These are phyloP conservation scores for Nannochloropsis gaditana DNA, from an alignment of 108 stramenopile genomes.

Conservation along the genomic window DNA sequence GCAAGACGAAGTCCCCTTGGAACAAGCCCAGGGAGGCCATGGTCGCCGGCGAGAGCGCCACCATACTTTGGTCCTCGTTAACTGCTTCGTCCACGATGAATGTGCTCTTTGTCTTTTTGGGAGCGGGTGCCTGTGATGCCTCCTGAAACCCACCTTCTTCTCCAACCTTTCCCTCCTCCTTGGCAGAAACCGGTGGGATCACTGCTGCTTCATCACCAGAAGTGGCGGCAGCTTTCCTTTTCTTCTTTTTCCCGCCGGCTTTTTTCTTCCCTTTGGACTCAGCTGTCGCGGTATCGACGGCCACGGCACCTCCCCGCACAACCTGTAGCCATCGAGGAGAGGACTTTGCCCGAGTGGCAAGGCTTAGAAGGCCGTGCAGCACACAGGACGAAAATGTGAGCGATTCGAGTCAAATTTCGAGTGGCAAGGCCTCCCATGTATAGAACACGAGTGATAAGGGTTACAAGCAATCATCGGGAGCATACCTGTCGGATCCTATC, in stretches of 20 bases:
- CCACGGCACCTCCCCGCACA: neutral
- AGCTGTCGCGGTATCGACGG: neutral
- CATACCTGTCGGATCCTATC: too few species aligned
- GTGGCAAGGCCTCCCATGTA: too few species aligned
- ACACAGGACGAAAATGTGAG: too few species aligned
- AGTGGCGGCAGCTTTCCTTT: neutral
- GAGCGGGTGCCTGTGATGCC: neutral
- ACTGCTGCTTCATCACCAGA: neutral
- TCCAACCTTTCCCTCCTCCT: neutral
- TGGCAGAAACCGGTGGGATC: neutral
- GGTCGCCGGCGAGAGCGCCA: neutral
- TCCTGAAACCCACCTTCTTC: neutral
- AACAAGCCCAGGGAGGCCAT: constrained; percentile 43
- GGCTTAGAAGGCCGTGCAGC: too few species aligned
- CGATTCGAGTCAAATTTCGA: too few species aligned
- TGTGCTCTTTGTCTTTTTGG: neutral
- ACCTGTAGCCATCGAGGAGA: neutral
- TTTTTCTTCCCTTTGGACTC: neutral
- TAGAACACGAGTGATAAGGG: too few species aligned
- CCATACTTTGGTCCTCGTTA: neutral
- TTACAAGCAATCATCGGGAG: too few species aligned
- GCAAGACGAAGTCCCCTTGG: constrained; percentile 52
- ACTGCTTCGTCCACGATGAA: neutral
- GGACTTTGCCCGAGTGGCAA: neutral
- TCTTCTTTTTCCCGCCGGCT: constrained; percentile 13